These are phyloP conservation scores for Crinitomyces ghanaensis DNA, from an alignment of 805 yeast species.

Conservation along the genomic window DNA sequence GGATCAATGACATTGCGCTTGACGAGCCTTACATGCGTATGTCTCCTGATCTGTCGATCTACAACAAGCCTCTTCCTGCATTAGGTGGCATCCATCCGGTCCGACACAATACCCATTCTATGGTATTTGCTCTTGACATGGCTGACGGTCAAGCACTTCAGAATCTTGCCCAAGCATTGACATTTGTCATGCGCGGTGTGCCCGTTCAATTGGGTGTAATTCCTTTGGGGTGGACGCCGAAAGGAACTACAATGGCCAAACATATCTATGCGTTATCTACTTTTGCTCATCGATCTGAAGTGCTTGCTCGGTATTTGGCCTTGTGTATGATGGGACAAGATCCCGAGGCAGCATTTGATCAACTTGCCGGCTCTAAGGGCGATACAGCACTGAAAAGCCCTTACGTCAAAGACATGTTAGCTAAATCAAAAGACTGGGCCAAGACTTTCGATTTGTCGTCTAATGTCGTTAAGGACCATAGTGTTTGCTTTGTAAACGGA, in stretches of 20 bases:
- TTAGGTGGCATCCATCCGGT: conserved; percentile 59
- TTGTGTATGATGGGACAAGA: conserved; percentile 3
- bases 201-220: conserved; percentile 77
- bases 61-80: conserved; percentile 29
- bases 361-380: not conserved
- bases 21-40: conserved; percentile 44
- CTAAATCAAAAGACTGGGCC: conserved; percentile 20
- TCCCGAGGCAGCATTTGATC: conserved; percentile 2
- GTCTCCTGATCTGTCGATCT: conserved; percentile 35
- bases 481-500: conserved; percentile 64
- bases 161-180: conserved; percentile 28
- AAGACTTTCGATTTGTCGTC: conserved; percentile 23
- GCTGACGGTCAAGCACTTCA: conserved; percentile 41
- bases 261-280: conserved; percentile 11
- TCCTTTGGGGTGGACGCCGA: conserved; percentile 36
- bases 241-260: conserved; percentile 14
- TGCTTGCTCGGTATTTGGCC: conserved; percentile 3
- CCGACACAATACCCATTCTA: conserved; percentile 62
- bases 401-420: conserved; percentile 5
- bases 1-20: conserved; percentile 64
- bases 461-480: conserved; percentile 35
- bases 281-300: not conserved
- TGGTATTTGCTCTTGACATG: conserved; percentile 58
- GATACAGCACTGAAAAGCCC: too few relatives aligned
- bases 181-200: conserved; percentile 35